Percentiles rank a stretch among this genome's conserved stretches.
Evolutionary conservation across 768 basidiomycete species (phyloP).

Genomic region (Hypsizygus marmoreus): DNA sequence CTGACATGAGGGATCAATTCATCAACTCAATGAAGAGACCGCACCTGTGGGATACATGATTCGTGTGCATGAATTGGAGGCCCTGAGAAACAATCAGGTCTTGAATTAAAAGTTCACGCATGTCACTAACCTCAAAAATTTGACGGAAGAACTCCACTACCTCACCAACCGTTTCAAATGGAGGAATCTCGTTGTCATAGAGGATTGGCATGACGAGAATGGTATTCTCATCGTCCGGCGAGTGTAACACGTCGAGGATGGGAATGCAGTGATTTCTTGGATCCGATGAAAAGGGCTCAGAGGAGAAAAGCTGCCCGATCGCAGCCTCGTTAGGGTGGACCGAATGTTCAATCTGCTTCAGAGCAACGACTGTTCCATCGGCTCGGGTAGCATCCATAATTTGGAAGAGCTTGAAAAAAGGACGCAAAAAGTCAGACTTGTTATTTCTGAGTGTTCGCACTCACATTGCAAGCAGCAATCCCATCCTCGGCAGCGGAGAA

Average conservation of each 20-base stretch:
- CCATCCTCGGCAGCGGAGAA: conserved; percentile 5
- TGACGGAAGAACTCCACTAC: conserved; percentile 29
- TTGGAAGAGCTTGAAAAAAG: conserved; percentile 7
- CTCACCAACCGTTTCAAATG: conserved; percentile 33
- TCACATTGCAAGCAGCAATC: neutral
- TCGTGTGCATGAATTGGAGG: conserved; percentile 33
- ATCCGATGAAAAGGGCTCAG: conserved; percentile 12
- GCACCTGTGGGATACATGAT: conserved; percentile 34
- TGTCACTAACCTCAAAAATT: conserved; percentile 27
- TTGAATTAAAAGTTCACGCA: no score
- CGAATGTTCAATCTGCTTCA: conserved; percentile 28
- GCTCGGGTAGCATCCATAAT: conserved; percentile 33
- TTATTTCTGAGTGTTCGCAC: no score
- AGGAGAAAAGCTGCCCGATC: conserved; percentile 27
- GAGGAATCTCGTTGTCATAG: conserved; percentile 15
- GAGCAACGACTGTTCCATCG: conserved; percentile 30
- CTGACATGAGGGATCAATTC: neutral
- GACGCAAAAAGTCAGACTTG: neutral
- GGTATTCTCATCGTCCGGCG: conserved; percentile 19
- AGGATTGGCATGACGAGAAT: conserved; percentile 35
- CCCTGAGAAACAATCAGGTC: conserved; percentile 26
- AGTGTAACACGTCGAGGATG: conserved; percentile 22
- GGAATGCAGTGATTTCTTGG: conserved; percentile 39
- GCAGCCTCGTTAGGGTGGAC: conserved; percentile 28
- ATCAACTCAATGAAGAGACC: neutral